Evolutionary conservation across 768 basidiomycete species (phyloP), one percentile per base, ranked within the genome.

Genomic region (Suillus spraguei): DNA sequence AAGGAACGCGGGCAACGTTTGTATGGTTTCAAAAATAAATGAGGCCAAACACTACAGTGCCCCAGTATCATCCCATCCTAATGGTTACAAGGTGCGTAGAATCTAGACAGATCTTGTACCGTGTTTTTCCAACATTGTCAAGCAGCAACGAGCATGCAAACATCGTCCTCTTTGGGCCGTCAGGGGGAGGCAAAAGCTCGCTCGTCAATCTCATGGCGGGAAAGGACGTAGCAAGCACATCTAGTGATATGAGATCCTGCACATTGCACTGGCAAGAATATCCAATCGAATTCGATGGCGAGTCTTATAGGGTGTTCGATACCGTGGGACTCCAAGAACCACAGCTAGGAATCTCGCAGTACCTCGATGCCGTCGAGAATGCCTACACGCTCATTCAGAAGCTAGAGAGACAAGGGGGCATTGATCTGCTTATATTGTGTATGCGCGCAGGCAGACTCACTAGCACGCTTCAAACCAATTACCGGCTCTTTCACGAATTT

Each of bases 111-210:
- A 24, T n/a, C n/a, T n/a, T n/a, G n/a, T n/a, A n/a, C n/a, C n/a
- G n/a, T n/a, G n/a, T n/a, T n/a, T n/a, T n/a, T n/a, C n/a, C n/a
- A n/a, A n/a, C n/a, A n/a, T n/a, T n/a, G n/a, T n/a, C n/a, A n/a
- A 14, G 47, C 6, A 24, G 22, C 5, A n/a, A n/a, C n/a, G n/a
- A 28, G 16, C 41, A 0, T 8, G 7, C 17, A 16, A 41, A 14
- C 39, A 68, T 81, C 47, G 67, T 82, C 2, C 61, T 83, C 24
- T 81, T 81, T 46, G 81, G 81, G 6, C 77, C 79, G 63, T 71
- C 77, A 0, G 79, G 81, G 22, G 64, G 69, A 20, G 75, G 74
- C 5, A 74, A 76, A 55, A 73, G 73, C 52, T 69, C 71, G 1
- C 69, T 74, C 28, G 67, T 74, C 63, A 74, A 76, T 32, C 71